phyloP scores from a whole-genome alignment of 305 asterid genomes.

The Rubia tinctorum region DNA sequence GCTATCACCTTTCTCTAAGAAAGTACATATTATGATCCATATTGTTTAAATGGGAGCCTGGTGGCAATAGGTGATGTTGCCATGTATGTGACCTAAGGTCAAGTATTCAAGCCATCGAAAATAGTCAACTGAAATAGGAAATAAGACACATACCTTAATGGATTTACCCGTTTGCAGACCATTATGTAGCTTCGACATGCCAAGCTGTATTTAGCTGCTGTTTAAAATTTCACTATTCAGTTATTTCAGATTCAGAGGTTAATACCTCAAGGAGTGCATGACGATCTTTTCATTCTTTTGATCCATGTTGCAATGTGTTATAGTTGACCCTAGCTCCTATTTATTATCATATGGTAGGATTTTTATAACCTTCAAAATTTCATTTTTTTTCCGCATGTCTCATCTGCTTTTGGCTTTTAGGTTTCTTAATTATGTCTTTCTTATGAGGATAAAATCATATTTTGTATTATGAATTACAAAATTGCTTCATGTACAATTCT shows the following conservation, averaged over 20 bases:
- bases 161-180: not conserved
- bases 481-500: not conserved
- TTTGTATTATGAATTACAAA: too few relatives aligned
- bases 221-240: not conserved
- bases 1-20: not conserved
- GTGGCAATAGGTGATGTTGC: too few relatives aligned
- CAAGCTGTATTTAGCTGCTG: not conserved
- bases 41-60: too few relatives aligned
- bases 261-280: not conserved
- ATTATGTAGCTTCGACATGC: not conserved
- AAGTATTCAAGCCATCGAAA: too few relatives aligned
- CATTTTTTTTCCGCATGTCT: not conserved
- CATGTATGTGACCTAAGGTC: too few relatives aligned
- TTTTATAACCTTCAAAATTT: not conserved
- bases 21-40: not conserved
- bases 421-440: not conserved
- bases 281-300: not conserved
- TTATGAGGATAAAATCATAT: not conserved
- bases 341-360: not conserved
- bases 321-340: not conserved
- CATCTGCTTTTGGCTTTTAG: not conserved
- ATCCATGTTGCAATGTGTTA: not conserved
- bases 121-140: not conserved
- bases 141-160: not conserved
- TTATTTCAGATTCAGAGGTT: not conserved